Evolutionary conservation across 2,329 filamentous ascomycete genomes (phyloP).

Genomic region (Aquanectria penicillioides): DNA sequence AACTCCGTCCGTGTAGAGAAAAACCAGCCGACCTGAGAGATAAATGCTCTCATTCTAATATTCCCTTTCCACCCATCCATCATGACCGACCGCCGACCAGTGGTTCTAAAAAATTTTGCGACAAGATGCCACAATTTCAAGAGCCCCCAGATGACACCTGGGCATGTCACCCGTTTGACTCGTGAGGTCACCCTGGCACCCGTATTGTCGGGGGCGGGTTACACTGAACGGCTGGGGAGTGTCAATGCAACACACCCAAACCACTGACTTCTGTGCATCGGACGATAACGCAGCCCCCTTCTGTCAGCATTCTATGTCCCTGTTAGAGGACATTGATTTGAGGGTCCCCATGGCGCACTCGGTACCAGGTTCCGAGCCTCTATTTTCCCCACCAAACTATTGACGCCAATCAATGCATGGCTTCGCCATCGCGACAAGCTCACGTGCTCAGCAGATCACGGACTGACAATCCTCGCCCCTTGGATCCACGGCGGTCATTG

Average conservation of each 20-base stretch:
- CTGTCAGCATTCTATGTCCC: not conserved
- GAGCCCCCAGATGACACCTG: too few relatives aligned
- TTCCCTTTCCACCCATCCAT: conserved; percentile 1
- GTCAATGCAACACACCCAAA: conserved; percentile 24
- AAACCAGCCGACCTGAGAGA: conserved; percentile 13
- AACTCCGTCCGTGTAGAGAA: conserved; percentile 26
- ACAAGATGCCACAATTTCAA: conserved; percentile 1
- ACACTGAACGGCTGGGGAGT: not conserved
- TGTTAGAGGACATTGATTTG: conserved; percentile 17
- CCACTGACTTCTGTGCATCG: conserved; percentile 9
- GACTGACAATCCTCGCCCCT: conserved; percentile 63
- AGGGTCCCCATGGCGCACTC: not conserved
- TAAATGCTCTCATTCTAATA: conserved; percentile 18
- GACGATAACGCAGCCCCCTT: conserved; percentile 4
- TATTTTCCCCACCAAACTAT: not conserved
- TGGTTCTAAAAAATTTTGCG: conserved; percentile 10
- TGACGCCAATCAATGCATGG: not conserved
- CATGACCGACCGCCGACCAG: not conserved
- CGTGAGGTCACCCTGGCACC: not conserved
- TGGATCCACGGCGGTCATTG: conserved; percentile 71
- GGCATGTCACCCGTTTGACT: not conserved
- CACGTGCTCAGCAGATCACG: conserved; percentile 63
- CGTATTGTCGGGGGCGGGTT: not conserved
- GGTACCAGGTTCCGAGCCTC: conserved; percentile 19
- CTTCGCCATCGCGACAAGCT: conserved; percentile 30